A percentile compares a stretch with the other conserved stretches of the same genome.
phyloP scores from a whole-genome alignment of 805 yeast genomes.

The Allodekkera sacchari region DNA sequence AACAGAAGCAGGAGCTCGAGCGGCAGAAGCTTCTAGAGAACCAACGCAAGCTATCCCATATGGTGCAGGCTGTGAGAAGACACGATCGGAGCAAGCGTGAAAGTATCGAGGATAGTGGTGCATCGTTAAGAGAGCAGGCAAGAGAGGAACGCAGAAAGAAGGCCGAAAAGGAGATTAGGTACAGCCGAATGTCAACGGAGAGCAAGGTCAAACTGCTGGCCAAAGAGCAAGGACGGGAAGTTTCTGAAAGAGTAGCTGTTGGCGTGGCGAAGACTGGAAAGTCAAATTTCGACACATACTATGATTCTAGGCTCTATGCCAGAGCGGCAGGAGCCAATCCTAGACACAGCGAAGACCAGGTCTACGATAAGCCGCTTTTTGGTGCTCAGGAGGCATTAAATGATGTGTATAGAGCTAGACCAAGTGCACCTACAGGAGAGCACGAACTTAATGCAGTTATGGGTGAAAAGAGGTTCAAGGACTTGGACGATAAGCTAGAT shows the following conservation, averaged over 20 bases:
- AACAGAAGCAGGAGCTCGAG: conserved; percentile 38
- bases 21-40: conserved; percentile 40
- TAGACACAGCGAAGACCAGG: conserved; percentile 34
- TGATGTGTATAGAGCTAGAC: conserved; percentile 38
- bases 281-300: conserved; percentile 31
- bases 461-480: conserved; percentile 9
- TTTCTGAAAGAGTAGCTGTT: conserved; percentile 47
- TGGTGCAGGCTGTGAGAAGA: conserved; percentile 41
- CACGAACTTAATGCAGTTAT: conserved; percentile 12
- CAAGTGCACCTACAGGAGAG: conserved; percentile 13
- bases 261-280: conserved; percentile 28
- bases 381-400: conserved; percentile 41
- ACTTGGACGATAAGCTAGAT: conserved; percentile 13
- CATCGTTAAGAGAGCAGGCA: conserved; percentile 28
- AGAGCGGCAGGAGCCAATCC: conserved; percentile 33
- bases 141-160: conserved; percentile 37
- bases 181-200: conserved; percentile 36
- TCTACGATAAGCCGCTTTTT: conserved; percentile 55
- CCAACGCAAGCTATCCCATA: conserved; percentile 40
- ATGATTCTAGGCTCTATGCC: conserved; percentile 52
- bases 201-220: conserved; percentile 35
- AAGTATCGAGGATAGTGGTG: conserved; percentile 12
- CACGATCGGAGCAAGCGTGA: conserved; percentile 1
- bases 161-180: conserved; percentile 38
- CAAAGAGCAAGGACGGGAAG: conserved; percentile 38